These are phyloP conservation scores for Rubus parviflorus DNA, from an alignment of 306 rosid species.

Conservation along the genomic window DNA sequence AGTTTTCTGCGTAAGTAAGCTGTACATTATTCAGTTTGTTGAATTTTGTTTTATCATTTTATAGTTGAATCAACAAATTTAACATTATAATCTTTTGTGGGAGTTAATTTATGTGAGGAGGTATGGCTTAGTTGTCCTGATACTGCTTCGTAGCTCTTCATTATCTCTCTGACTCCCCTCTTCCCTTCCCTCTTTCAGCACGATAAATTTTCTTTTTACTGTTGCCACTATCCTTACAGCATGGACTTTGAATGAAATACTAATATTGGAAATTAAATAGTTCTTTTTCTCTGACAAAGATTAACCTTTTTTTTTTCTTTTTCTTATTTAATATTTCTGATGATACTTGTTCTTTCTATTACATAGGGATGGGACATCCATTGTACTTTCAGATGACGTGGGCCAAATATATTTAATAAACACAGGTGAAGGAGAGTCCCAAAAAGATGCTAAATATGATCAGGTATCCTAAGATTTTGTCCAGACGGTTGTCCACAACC, in stretches of 20 bases:
- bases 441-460: conserved; percentile 80
- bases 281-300: not conserved
- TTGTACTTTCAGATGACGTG: conserved; percentile 86
- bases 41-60: conserved; percentile 18
- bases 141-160: not conserved
- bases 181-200: not conserved
- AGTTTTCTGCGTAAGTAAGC: conserved; percentile 81
- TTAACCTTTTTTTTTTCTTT: not conserved
- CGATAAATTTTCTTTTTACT: not conserved
- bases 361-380: conserved; percentile 87
- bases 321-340: not conserved
- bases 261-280: not conserved
- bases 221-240: not conserved
- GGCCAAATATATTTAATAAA: conserved; percentile 84
- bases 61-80: conserved; percentile 14
- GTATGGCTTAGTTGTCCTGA: not conserved
- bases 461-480: conserved; percentile 48
- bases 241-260: conserved; percentile 1
- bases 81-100: not conserved
- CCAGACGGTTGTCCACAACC: not conserved
- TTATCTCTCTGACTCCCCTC: not conserved
- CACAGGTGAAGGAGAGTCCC: conserved; percentile 91
- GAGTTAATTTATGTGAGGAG: conserved; percentile 1
- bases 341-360: conserved; percentile 16
- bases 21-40: conserved; percentile 21